Evolutionary conservation across 1,284 basidiomycete species (phyloP), one percentile per base, ranked within the genome.

Genomic region (Chondrostereum purpureum): DNA sequence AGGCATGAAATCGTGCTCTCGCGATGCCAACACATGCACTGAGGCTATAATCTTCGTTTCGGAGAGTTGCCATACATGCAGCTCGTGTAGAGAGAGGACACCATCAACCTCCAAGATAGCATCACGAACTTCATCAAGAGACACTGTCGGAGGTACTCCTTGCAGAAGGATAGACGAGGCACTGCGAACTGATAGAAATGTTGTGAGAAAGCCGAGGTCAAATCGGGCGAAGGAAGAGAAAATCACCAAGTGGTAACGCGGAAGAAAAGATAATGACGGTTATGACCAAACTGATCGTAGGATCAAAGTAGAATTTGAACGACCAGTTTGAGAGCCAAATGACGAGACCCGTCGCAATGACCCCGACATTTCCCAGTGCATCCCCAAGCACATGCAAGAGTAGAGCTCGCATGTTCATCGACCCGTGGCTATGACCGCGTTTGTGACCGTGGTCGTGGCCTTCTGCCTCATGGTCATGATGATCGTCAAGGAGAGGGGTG

Each of bases 331-430:
- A 80, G 42, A 88, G 75, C 92, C 91, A 93, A 58, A 97, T 95
- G 59, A 96, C 72, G 8, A 98, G 76, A 52, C 96, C 96, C 3
- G 94, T 90, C 20, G 85, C 80, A 51, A 99, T 98, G 52, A 99
- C 96, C 50, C 96, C 96, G 51, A 98, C 88, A 63, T 99, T 99
- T 47, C 96, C 95, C 34, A 97, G 75, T 18, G 96, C 96, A 67
- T 99, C 96, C 24, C 96, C 95, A 34, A 99, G 65, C 19, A 99
- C 95, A 65, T 99, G 96, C 18, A 99, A 68, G 46, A 99, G 76
- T 3, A 99, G 77, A 21, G 93, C 96, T 23, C 74, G 88, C 93
- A 99, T 98, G 68, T 98, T 99, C 95, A 99, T 98, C 4, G 84
- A 89, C 14, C 86, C 83, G 51, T 64, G 65, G 16, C 51, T 31